These are phyloP conservation scores for Zygoascus tannicola DNA, from an alignment of 805 yeast species.

Conservation along the genomic window DNA sequence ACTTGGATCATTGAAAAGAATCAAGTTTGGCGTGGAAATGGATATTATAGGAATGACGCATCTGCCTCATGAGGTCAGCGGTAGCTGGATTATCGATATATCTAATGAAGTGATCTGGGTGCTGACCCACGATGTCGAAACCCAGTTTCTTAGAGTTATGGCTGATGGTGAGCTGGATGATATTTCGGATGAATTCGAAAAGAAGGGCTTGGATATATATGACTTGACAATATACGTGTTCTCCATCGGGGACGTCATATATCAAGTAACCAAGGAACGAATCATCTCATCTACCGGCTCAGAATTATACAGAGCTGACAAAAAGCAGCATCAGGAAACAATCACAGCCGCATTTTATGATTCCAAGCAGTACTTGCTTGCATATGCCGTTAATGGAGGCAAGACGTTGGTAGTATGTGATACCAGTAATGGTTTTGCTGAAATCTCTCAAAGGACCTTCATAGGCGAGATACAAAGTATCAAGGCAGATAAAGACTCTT, in stretches of 20 bases:
- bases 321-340: background rate
- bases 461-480: background rate
- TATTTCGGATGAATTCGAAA: background rate
- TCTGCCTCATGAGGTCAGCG: background rate
- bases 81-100: background rate
- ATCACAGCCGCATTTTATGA: background rate
- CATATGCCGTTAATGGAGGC: background rate
- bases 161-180: background rate
- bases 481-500: background rate
- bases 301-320: background rate
- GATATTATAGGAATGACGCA: background rate
- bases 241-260: background rate
- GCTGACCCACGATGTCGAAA: background rate
- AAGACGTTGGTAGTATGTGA: background rate
- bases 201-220: background rate
- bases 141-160: background rate
- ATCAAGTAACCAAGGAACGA: background rate
- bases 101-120: constrained; percentile 1
- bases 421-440: background rate
- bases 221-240: background rate
- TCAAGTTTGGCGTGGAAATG: background rate
- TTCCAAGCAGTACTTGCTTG: background rate
- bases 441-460: background rate
- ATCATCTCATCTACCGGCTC: background rate
- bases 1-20: background rate